Evolutionary conservation across 768 basidiomycete genomes (phyloP).

Genomic region (Hygrocybe coccinea): DNA sequence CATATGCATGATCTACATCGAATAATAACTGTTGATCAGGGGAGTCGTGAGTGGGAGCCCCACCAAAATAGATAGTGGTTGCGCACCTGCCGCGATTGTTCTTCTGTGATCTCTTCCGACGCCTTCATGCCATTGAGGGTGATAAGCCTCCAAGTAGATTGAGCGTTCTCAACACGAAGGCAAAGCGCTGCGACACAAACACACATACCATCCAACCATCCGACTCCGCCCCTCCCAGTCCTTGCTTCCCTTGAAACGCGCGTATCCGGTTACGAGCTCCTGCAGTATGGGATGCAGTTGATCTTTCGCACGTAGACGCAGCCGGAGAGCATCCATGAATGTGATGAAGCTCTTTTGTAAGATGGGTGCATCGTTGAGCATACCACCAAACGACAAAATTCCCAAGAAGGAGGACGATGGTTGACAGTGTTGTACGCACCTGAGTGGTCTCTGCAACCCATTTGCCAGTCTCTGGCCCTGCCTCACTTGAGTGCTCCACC

Average conservation of each 20-base stretch:
- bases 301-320: constrained; percentile 92
- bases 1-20: constrained; percentile 94
- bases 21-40: constrained; percentile 65
- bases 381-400: not conserved
- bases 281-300: constrained; percentile 92
- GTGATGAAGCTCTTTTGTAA: constrained; percentile 91
- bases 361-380: not conserved
- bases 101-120: constrained; percentile 92
- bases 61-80: not conserved
- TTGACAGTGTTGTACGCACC: constrained; percentile 44
- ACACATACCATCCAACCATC: constrained; percentile 91
- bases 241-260: constrained; percentile 88
- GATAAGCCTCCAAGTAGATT: constrained; percentile 65
- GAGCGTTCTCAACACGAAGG: not conserved
- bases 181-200: constrained; percentile 20
- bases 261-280: constrained; percentile 92
- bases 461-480: constrained; percentile 88
- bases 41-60: too few relatives aligned
- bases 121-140: constrained; percentile 96
- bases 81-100: constrained; percentile 84
- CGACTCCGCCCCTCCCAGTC: constrained; percentile 95
- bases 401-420: not conserved
- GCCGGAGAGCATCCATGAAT: constrained; percentile 95
- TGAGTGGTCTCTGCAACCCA: constrained; percentile 98
- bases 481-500: constrained; percentile 90